These are phyloP conservation scores for Dactylellina drechsleri DNA, from an alignment of 2,329 filamentous ascomycete genomes.

Conservation along the genomic window DNA sequence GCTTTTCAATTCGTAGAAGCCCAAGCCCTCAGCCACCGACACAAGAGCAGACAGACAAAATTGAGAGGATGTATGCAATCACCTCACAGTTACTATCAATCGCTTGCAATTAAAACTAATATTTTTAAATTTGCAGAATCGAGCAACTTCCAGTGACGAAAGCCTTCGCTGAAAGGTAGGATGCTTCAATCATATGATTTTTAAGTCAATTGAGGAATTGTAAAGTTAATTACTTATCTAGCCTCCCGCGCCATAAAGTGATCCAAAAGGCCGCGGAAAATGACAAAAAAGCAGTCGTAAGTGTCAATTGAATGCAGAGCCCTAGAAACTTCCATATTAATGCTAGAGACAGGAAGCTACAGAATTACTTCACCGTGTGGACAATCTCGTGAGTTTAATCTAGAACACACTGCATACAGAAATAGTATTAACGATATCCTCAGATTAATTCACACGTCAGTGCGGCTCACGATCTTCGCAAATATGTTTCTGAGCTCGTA, in stretches of 20 bases:
- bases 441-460: slow-evolving; percentile 45
- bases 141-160: slow-evolving; percentile 35
- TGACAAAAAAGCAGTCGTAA: slow-evolving; percentile 37
- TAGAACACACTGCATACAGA: not conserved
- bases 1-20: slow-evolving; percentile 4
- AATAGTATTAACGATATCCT: not conserved
- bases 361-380: slow-evolving; percentile 27
- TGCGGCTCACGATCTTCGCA: slow-evolving; percentile 36
- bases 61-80: slow-evolving; percentile 28
- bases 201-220: not conserved
- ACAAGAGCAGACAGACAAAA: slow-evolving; percentile 17
- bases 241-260: slow-evolving; percentile 42
- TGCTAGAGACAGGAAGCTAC: slow-evolving; percentile 26
- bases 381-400: slow-evolving; percentile 37
- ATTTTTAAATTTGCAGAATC: slow-evolving; percentile 4
- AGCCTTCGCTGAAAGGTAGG: slow-evolving; percentile 40
- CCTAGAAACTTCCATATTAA: slow-evolving; percentile 1
- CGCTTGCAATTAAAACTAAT: too few species aligned
- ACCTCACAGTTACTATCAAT: too few species aligned
- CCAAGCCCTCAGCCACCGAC: slow-evolving; percentile 45
- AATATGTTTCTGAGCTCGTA: slow-evolving; percentile 39
- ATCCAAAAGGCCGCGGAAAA: slow-evolving; percentile 24
- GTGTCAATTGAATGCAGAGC: not conserved
- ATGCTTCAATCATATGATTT: not conserved
- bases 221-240: slow-evolving; percentile 8